Evolutionary conservation across 345 rosid genomes (phyloP).

Genomic region (Brassica carinata): DNA sequence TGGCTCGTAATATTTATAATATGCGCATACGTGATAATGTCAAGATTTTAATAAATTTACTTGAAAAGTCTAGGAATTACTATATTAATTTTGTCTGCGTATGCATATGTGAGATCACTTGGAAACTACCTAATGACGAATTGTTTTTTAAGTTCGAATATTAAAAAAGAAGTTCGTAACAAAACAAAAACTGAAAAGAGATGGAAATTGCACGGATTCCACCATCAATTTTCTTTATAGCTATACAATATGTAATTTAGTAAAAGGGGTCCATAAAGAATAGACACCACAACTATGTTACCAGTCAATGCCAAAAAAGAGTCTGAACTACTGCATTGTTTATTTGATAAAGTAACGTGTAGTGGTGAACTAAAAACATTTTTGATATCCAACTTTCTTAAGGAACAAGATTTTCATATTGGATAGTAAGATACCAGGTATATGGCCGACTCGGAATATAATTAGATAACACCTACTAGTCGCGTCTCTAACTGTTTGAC

Average conservation of each 20-base stretch:
- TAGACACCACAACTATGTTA: not conserved
- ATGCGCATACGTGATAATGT: not conserved
- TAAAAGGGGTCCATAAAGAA: not conserved
- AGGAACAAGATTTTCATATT: not conserved
- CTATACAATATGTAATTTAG: not conserved
- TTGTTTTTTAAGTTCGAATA: not conserved
- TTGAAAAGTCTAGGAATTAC: not conserved
- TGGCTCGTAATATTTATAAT: not conserved
- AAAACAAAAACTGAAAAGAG: constrained; percentile 18
- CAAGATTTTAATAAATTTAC: not conserved
- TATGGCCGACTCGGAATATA: not conserved
- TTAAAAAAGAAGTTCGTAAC: not conserved
- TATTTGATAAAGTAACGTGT: not conserved
- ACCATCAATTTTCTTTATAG: not conserved
- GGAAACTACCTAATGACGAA: constrained; percentile 20
- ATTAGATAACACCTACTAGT: not conserved
- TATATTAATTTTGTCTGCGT: not conserved
- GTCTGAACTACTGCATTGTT: not conserved
- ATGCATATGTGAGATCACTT: constrained; percentile 1
- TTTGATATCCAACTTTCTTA: constrained; percentile 5
- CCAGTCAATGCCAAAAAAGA: constrained; percentile 12
- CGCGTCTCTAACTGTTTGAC: not conserved
- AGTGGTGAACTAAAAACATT: not conserved
- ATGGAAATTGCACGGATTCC: constrained; percentile 9
- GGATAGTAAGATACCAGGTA: not conserved